Evolutionary conservation across 1,284 basidiomycete genomes (phyloP), one percentile per base, ranked within the genome.

Genomic region (Rhodotorula sp.): DNA sequence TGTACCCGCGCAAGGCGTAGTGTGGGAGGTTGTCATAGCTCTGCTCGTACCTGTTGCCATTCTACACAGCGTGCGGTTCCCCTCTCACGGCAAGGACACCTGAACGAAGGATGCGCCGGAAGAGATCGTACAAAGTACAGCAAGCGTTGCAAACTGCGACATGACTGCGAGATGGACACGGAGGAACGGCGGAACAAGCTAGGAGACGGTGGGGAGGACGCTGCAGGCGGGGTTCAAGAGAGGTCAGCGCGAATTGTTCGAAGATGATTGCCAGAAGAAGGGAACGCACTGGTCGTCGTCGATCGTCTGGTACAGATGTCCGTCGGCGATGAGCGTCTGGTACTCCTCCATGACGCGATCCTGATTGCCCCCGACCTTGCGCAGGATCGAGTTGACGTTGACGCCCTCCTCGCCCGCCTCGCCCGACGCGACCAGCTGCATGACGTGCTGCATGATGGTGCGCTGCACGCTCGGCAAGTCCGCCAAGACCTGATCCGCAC

Each of bases 301-400:
- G 21, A 71, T 70, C 6, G 89, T 89, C 59, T 86, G 87, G 78
- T 85, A 91, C 66, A 92, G 83, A 72, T 85, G 81, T 0, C 90
- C 91, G 3, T 89, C 86, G 50, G 88, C 86, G 82, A 90, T 87
- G 64, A 94, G 83, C 64, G 81, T 81, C 70, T 91, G 89, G 68
- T 93, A 82, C 36, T 88, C 89, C 58, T 86, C 82, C 76, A 90
- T 86, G 70, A 74, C 58, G 37, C 78, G 73, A 32, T 80, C 85
- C 54, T 79, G 77, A 71, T 86, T 85, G 58, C 87, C 80, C 1
- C 71, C 71, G 27, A 72, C 70, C 15, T 55, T 44, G 34, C 76
- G 61, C 22, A 67, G 56, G 57, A 79, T 66, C 39, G 70, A 53
- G 7, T 73, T 60, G 46, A 79, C 53, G 51, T 76, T 64, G 34